These are phyloP conservation scores for Lachancea cidri DNA, from an alignment of 805 yeast genomes.

Conservation along the genomic window DNA sequence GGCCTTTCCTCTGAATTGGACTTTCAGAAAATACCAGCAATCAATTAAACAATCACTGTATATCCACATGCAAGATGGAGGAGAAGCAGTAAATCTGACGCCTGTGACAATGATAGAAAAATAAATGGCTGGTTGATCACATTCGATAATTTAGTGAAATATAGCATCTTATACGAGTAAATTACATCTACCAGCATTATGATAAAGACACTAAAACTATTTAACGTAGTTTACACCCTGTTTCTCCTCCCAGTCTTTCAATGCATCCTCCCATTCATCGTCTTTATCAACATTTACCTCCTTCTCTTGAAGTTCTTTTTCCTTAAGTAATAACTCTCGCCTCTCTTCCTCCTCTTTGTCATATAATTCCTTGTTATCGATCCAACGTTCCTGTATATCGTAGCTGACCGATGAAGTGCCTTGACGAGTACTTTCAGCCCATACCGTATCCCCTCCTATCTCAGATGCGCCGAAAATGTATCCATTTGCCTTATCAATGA, in stretches of 20 bases:
- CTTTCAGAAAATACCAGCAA: too few species aligned
- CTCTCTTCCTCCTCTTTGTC: slow-evolving; percentile 57
- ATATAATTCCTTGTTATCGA: slow-evolving; percentile 72
- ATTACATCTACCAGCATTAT: too few species aligned
- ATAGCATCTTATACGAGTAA: background rate
- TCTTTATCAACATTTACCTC: slow-evolving; percentile 55
- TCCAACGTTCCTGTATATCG: slow-evolving; percentile 94
- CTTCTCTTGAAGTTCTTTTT: slow-evolving; percentile 37
- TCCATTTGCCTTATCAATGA: slow-evolving; percentile 89
- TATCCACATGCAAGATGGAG: too few species aligned
- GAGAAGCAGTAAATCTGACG: too few species aligned
- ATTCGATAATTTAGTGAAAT: too few species aligned
- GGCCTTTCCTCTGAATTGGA: too few species aligned
- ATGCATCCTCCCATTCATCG: slow-evolving; percentile 65
- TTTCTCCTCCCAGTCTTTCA: slow-evolving; percentile 52
- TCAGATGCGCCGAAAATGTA: slow-evolving; percentile 91
- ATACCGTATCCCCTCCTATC: slow-evolving; percentile 92
- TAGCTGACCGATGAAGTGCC: slow-evolving; percentile 50
- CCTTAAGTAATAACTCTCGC: slow-evolving; percentile 38
- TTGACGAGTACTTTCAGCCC: slow-evolving; percentile 94
- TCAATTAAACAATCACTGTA: too few species aligned
- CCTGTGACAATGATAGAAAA: too few species aligned
- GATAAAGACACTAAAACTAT: slow-evolving; percentile 5
- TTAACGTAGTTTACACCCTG: slow-evolving; percentile 31
- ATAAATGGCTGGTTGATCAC: too few species aligned